Base-by-base conservation (phyloP, 2,329 filamentous ascomycete species). In the Trichophyton rubrum region DNA sequence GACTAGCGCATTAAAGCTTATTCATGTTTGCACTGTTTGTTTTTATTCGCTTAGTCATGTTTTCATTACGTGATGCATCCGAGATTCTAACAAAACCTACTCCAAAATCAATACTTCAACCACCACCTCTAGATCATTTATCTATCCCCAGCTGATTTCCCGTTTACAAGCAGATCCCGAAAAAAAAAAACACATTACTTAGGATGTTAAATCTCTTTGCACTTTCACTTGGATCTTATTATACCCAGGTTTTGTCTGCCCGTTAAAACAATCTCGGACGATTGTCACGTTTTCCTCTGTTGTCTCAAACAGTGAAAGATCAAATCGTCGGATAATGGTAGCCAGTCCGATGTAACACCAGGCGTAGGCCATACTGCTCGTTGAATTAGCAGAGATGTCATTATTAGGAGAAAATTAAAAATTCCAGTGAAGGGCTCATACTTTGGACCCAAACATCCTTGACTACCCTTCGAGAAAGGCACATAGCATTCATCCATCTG, bases 371-470 rank as follows among this genome's bases (percentile, higher is more conserved):
- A 58, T 58, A 45, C 56, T 58, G 17, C n/a, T 35, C 20, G 1
- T 24, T 3, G 20, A 9, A 20, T 56, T 56, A 35, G 53, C 27
- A 15, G 27, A 56, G 11, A 45, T 13, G 24, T 9, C 17, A n/a
- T 7, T 58, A 24, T 30, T 8, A 27, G 20, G 45, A 20, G 17
- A n/a, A 38, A 33, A 30, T 38, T 3, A 9, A 38, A 33, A 38
- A 13, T 13, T 38, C 13, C 9, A 38, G 33, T 1, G 8, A 38
- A 9, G 13, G 3, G 33, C 3, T 27, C 56, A 15, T 64, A 68
- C 67, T 68, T 65, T 59, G 66, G 69, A 1, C 70, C 71, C 6
- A 70, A 56, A 56, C 71, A 73, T 6, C 62, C 63, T 17, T 67
- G 65, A 1, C 61, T 69, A 11, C 70, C 71, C 58, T 68, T 70